Conservation (phyloP, 2,329 filamentous ascomycete species). For the Onygena corvina region DNA sequence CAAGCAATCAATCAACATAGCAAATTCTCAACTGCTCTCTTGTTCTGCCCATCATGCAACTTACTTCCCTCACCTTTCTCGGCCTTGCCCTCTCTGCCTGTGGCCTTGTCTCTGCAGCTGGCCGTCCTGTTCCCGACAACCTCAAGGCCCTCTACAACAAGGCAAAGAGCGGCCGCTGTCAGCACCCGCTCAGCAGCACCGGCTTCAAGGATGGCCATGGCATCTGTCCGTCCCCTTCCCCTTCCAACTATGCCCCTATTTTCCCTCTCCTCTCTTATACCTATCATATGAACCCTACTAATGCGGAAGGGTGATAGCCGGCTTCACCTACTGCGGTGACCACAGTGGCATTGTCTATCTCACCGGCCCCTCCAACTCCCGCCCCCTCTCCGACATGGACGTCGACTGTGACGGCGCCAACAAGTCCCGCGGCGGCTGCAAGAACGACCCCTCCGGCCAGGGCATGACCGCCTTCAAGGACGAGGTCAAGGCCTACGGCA, state of each 20-base stretch:
- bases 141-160: slow-evolving; percentile 14
- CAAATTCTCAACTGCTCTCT: no score
- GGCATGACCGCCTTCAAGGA: slow-evolving; percentile 13
- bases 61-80: not conserved
- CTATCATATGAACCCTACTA: not conserved
- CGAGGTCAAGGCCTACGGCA: slow-evolving; percentile 11
- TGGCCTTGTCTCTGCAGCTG: not conserved
- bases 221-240: not conserved
- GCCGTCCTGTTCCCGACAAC: slow-evolving; percentile 12
- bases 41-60: no score
- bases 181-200: not conserved
- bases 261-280: not conserved
- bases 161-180: slow-evolving; percentile 3
- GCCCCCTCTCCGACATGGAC: slow-evolving; percentile 15
- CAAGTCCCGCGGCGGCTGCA: not conserved
- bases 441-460: slow-evolving; percentile 10
- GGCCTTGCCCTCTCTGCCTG: not conserved
- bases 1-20: no score
- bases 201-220: slow-evolving; percentile 1
- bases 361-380: slow-evolving; percentile 11
- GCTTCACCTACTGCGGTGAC: slow-evolving; percentile 12
- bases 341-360: slow-evolving; percentile 10
- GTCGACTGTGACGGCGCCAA: slow-evolving; percentile 15
- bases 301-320: not conserved
- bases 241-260: no score